Conservation (phyloP, 83 land plant genomes). For the Picea mariana region DNA sequence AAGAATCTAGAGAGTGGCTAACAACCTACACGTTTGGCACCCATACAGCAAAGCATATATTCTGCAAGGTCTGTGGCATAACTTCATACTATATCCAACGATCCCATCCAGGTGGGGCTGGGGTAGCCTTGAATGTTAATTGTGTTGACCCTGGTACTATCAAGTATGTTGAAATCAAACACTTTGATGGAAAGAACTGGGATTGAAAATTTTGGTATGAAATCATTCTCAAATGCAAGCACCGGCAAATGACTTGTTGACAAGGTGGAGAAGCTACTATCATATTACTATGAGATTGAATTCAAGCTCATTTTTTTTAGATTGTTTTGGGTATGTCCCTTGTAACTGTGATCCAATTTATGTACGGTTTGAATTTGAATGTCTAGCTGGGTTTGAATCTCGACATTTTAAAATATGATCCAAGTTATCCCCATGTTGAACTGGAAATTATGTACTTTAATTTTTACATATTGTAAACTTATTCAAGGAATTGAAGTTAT, state of each 20-base stretch:
- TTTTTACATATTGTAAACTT: too few species aligned
- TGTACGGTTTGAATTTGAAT: too few species aligned
- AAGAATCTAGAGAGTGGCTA: slow-evolving; percentile 47
- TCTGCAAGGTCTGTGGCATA: slow-evolving; percentile 92
- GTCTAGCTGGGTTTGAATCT: too few species aligned
- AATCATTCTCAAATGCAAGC: too few species aligned
- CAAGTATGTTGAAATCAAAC: slow-evolving; percentile 47
- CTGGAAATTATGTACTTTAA: too few species aligned
- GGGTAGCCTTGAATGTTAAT: slow-evolving; percentile 62
- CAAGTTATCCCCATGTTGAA: too few species aligned
- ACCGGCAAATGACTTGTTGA: not conserved
- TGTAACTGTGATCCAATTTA: too few species aligned
- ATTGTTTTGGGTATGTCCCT: too few species aligned
- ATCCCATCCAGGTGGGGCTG: slow-evolving; percentile 67
- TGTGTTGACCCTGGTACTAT: slow-evolving; percentile 89
- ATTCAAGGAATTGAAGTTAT: too few species aligned
- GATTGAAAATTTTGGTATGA: too few species aligned
- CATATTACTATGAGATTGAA: not conserved
- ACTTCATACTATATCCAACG: slow-evolving; percentile 83
- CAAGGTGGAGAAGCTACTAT: not conserved
- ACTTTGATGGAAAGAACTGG: slow-evolving; percentile 80
- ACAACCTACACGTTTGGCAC: slow-evolving; percentile 88
- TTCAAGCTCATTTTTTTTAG: too few species aligned
- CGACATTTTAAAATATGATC: too few species aligned
- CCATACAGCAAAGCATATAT: slow-evolving; percentile 83